A percentile compares a stretch with the other conserved stretches of the same genome.
phyloP scores from a whole-genome alignment of 208 protist species.

The Crithidia mellificae region DNA sequence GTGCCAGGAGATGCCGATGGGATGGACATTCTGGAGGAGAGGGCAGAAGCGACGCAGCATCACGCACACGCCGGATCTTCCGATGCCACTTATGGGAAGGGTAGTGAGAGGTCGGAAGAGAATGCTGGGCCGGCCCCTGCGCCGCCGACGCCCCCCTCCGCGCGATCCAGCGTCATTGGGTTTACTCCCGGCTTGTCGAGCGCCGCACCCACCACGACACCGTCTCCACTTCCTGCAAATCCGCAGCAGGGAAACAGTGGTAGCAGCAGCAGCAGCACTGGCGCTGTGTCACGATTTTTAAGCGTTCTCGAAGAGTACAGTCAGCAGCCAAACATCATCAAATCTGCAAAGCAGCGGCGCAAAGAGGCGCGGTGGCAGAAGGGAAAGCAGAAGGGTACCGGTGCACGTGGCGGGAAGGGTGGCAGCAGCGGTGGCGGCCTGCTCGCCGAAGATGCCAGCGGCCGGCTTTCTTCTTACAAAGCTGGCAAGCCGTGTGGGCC shows the following conservation, averaged over 20 bases:
- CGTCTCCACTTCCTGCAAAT: neutral
- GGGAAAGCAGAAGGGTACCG: slow-evolving; percentile 23
- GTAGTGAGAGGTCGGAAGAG: no score
- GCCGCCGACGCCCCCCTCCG: neutral
- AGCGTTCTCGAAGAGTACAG: slow-evolving; percentile 52
- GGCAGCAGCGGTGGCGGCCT: slow-evolving; percentile 26
- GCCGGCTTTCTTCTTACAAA: slow-evolving; percentile 60
- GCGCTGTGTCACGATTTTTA: slow-evolving; percentile 61
- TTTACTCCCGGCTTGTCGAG: slow-evolving; percentile 7
- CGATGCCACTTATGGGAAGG: no score
- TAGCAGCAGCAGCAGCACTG: slow-evolving; percentile 1
- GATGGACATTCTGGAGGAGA: no score
- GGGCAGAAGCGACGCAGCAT: no score
- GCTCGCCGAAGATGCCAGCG: slow-evolving; percentile 63
- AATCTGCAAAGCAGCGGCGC: slow-evolving; percentile 23
- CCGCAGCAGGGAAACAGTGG: neutral
- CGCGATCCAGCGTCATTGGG: slow-evolving; percentile 16
- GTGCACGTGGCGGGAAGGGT: no score
- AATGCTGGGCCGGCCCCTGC: no score
- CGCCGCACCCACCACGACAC: neutral
- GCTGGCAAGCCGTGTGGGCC: slow-evolving; percentile 64
- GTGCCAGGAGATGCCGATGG: slow-evolving; percentile 11
- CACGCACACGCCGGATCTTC: no score
- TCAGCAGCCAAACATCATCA: slow-evolving; percentile 18
- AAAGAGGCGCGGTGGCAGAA: slow-evolving; percentile 38